These are phyloP conservation scores for Ascoidea rubescens DNA, from an alignment of 805 yeast species.

Conservation along the genomic window DNA sequence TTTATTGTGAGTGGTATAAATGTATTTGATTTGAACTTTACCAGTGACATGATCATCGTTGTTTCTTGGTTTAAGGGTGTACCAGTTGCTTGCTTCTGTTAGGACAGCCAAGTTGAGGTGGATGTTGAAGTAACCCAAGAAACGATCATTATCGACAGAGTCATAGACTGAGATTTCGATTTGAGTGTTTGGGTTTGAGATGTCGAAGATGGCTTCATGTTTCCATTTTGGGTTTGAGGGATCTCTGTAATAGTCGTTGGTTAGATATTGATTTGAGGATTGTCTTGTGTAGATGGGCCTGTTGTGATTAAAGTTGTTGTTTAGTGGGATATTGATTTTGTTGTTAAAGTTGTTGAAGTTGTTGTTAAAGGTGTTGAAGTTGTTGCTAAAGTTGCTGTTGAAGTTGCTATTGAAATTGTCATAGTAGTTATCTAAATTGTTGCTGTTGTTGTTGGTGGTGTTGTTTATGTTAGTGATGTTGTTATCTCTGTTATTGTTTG, in stretches of 20 bases:
- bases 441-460: not conserved
- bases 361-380: not conserved
- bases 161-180: constrained; percentile 88
- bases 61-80: constrained; percentile 55
- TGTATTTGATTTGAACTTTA: constrained; percentile 60
- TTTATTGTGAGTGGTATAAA: constrained; percentile 44
- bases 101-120: constrained; percentile 36
- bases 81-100: constrained; percentile 43
- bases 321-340: constrained; percentile 10
- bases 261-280: constrained; percentile 24
- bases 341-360: not conserved
- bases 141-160: constrained; percentile 65
- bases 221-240: constrained; percentile 73
- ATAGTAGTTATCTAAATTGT: constrained; percentile 1
- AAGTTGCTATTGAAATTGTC: constrained; percentile 4
- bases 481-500: not conserved
- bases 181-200: constrained; percentile 70
- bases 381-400: not conserved
- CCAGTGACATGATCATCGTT: constrained; percentile 70
- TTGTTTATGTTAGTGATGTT: not conserved
- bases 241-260: constrained; percentile 15
- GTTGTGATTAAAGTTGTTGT: constrained; percentile 15
- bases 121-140: constrained; percentile 73
- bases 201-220: constrained; percentile 88
- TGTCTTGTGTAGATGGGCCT: constrained; percentile 30